These are phyloP conservation scores for Lathyrus oleraceus DNA, from an alignment of 306 rosid species.

Conservation along the genomic window DNA sequence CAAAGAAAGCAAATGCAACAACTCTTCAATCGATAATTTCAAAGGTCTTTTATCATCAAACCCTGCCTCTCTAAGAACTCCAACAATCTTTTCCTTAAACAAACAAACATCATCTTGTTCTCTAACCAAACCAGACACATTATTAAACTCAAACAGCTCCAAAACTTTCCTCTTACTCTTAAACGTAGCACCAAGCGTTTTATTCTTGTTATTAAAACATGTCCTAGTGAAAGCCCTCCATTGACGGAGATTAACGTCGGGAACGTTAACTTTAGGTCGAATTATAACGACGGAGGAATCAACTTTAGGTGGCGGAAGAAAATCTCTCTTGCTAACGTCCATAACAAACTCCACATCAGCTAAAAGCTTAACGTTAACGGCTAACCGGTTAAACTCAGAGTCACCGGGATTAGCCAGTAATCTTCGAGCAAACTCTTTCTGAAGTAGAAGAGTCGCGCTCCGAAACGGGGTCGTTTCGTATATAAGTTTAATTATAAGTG, in stretches of 20 bases:
- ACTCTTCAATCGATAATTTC: slow-evolving; percentile 59
- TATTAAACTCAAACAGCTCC: slow-evolving; percentile 46
- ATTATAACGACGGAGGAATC: slow-evolving; percentile 85
- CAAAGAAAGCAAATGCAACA: slow-evolving; percentile 60
- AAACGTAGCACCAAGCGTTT: slow-evolving; percentile 78
- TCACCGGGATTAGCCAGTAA: slow-evolving; percentile 74
- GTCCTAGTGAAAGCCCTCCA: slow-evolving; percentile 77
- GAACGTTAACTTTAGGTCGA: slow-evolving; percentile 60
- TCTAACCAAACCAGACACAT: neutral
- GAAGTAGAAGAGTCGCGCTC: slow-evolving; percentile 87
- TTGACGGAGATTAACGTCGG: slow-evolving; percentile 59
- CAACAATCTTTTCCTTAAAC: slow-evolving; percentile 51
- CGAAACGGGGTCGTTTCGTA: slow-evolving; percentile 55
- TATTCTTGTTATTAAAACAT: slow-evolving; percentile 68
- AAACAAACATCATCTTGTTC: slow-evolving; percentile 10
- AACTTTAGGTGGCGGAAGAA: slow-evolving; percentile 78
- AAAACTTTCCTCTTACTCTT: slow-evolving; percentile 64
- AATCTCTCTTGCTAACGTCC: slow-evolving; percentile 91
- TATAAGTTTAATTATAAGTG: slow-evolving; percentile 66
- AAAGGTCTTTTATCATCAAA: slow-evolving; percentile 76
- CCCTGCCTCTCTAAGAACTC: slow-evolving; percentile 56
- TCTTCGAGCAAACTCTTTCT: slow-evolving; percentile 86
- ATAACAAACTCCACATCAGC: slow-evolving; percentile 74
- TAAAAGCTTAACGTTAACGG: slow-evolving; percentile 72
- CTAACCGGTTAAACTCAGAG: slow-evolving; percentile 74